These are phyloP conservation scores for Phialophora macrospora DNA, from an alignment of 2,329 filamentous ascomycete species.

Conservation along the genomic window DNA sequence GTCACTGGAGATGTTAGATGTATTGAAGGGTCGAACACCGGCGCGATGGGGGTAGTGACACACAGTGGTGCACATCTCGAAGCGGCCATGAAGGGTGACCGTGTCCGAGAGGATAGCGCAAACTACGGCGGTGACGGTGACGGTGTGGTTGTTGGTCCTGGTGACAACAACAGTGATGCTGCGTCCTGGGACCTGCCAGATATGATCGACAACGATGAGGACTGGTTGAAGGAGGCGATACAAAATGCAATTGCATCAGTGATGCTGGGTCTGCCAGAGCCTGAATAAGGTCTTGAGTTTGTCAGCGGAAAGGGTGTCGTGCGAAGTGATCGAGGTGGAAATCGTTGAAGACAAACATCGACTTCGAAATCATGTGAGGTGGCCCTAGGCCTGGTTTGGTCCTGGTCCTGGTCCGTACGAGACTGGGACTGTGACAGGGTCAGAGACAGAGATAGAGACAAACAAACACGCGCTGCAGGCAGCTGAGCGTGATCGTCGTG, in stretches of 20 bases:
- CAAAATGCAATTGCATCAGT: background rate
- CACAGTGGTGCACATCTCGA: too few relatives aligned
- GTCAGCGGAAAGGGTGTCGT: background rate
- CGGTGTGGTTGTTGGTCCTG: background rate
- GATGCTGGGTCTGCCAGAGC: background rate
- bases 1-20: background rate
- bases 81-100: background rate
- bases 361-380: background rate
- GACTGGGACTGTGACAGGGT: background rate
- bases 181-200: background rate
- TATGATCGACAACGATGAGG: background rate
- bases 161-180: background rate
- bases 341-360: background rate
- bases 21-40: background rate
- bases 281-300: background rate
- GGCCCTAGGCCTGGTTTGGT: background rate
- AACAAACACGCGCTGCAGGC: background rate
- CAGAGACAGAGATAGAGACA: background rate
- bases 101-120: background rate
- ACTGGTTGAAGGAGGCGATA: slow-evolving; percentile 7
- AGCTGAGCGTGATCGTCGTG: background rate
- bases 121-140: background rate
- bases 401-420: background rate
- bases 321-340: background rate
- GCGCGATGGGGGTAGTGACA: background rate